Conservation (phyloP, 768 basidiomycete species). For the Grammothele lineata region DNA sequence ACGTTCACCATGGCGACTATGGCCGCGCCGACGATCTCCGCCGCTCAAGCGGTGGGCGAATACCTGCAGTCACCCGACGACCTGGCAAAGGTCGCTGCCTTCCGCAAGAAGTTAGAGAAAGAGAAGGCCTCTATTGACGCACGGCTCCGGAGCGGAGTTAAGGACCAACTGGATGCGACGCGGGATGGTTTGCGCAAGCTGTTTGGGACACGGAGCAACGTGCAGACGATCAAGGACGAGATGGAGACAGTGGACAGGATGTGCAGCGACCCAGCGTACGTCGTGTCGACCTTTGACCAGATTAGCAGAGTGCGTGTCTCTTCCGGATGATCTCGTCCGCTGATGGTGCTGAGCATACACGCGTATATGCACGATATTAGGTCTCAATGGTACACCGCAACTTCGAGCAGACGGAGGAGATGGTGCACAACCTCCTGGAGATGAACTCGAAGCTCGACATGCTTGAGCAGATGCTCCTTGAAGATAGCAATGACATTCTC, state of each 20-base stretch:
- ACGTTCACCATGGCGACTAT: constrained; percentile 5
- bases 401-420: constrained; percentile 92
- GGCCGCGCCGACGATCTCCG: constrained; percentile 49
- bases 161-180: constrained; percentile 89
- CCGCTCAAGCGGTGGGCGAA: constrained; percentile 84
- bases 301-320: constrained; percentile 75
- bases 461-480: constrained; percentile 72
- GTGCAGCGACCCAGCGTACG: constrained; percentile 70
- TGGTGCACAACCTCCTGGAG: constrained; percentile 89
- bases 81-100: constrained; percentile 81
- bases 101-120: constrained; percentile 92
- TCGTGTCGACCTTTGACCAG: constrained; percentile 88
- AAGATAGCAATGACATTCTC: constrained; percentile 71
- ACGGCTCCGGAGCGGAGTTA: constrained; percentile 85
- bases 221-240: constrained; percentile 81
- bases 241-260: constrained; percentile 76
- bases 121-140: constrained; percentile 94
- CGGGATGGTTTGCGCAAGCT: constrained; percentile 83
- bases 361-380: constrained; percentile 41
- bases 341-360: not conserved
- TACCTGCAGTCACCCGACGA: constrained; percentile 93
- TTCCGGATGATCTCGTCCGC: too few relatives aligned
- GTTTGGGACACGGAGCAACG: constrained; percentile 68
- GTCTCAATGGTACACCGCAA: constrained; percentile 95
- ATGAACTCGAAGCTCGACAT: constrained; percentile 83